Conservation (phyloP, 352 stramenopile species). For the Pythium phragmitis region DNA sequence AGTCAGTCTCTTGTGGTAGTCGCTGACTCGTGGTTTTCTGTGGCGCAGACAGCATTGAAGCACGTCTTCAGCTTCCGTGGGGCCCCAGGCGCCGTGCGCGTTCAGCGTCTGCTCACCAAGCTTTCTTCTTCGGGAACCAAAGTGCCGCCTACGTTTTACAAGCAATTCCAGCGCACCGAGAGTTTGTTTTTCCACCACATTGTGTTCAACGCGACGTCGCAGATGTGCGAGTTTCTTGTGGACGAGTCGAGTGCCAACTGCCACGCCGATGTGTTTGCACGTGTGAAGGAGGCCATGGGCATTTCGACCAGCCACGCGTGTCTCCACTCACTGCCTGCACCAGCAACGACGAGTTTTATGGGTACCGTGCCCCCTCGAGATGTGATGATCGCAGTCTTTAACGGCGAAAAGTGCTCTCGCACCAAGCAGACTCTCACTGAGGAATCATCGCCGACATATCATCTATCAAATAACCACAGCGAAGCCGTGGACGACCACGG, state of each 20-base stretch:
- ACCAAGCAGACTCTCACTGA: constrained; percentile 24
- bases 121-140: constrained; percentile 46
- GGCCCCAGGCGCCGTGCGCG: constrained; percentile 46
- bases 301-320: constrained; percentile 23
- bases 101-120: constrained; percentile 66
- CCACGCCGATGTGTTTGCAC: constrained; percentile 46
- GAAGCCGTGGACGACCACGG: neutral
- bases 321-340: constrained; percentile 31
- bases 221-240: constrained; percentile 56
- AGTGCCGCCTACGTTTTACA: constrained; percentile 49
- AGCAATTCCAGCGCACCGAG: constrained; percentile 59
- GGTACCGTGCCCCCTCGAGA: constrained; percentile 36
- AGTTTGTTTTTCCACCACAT: constrained; percentile 82
- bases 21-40: neutral
- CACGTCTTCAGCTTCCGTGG: constrained; percentile 74
- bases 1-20: neutral
- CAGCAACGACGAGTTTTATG: constrained; percentile 42
- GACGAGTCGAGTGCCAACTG: constrained; percentile 45
- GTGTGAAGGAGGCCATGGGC: constrained; percentile 21
- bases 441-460: constrained; percentile 9
- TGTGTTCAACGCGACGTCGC: constrained; percentile 54
- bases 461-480: neutral
- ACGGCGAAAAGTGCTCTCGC: constrained; percentile 41
- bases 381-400: constrained; percentile 48
- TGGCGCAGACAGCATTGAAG: constrained; percentile 61